Base-by-base conservation (phyloP, 345 rosid genomes). In the Citrus trifoliata region DNA sequence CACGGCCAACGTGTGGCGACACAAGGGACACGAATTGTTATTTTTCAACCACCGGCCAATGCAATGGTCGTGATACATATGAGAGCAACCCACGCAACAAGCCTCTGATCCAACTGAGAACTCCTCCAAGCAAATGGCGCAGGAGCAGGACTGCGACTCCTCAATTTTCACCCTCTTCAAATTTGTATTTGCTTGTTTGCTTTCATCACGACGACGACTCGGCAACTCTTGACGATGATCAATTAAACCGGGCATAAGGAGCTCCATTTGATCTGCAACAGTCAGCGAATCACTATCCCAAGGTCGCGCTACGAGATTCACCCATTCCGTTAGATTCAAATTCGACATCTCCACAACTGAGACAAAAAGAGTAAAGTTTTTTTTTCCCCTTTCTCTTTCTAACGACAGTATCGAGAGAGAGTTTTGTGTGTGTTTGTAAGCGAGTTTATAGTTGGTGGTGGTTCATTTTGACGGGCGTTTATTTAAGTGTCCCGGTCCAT, bases 31-130 rank as follows among this genome's bases (percentile, higher is more conserved):
- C 3, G 56, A 35, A 5, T 35, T 51, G 14, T 32, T n/a, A 22
- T 46, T 78, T 25, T 35, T 2, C 40, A 62, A 14, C 81, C 71
- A 71, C 22, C 21, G 16, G 27, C 1, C 63, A n/a, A 63, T 78
- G 81, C 81, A 78, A 14, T 24, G 25, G 3, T 21, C 53, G 68
- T 78, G 81, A 21, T 51, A 78, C 27, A 71, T 35, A 48, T 78
- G 76, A 19, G 10, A 51, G 59, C 76, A 70, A 3, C 53, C 58
- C 10, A 35, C 62, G 21, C 37, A 14, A 5, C 60, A 12, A 25
- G 75, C 75, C 30, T 70, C 75, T 2, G 70, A 42, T 4, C 61
- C 37, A 13, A 25, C 51, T 1, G 58, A 32, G 32, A 78, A 62
- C 3, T 71, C 80, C 18, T 78, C 70, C n/a, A 71, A 35, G n/a